Base-by-base conservation (phyloP, 1,284 basidiomycete genomes). In the Tylopilus sp. region DNA sequence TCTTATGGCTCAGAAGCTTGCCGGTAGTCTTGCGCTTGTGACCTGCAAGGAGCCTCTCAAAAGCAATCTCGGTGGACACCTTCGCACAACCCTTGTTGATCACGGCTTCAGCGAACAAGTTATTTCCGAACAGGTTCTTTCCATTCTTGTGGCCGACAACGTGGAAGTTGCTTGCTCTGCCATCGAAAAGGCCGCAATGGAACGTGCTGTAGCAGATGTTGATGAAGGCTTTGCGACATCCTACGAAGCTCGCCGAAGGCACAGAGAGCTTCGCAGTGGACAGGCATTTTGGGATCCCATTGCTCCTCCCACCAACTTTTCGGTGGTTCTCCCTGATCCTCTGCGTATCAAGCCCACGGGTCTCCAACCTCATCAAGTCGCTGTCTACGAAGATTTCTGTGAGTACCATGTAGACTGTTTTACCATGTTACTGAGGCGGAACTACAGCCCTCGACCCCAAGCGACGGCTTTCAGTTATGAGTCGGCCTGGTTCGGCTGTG, bases 41-140 rank as follows among this genome's bases (percentile, higher is more conserved):
- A 99, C 97, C 15, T 99, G 96, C 78, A 99, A 98, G 69, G 97
- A 99, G 65, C 96, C 97, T 1, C 72, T 99, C 52, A 88, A 94
- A 61, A 91, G 86, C 63, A 95, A 95, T 69, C 85, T 99, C 64
- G 84, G 89, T n/a, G 84, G 80, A 49, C 92, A 97, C 65, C 81
- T 98, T 36, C 86, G 94, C 23, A 81, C 85, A 41, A 80, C 86
- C 55, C 72, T 97, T 43, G 71, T 71, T 29, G 90, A 96, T 48
- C 89, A 92, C 63, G 94, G 94, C 35, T 96, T 95, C 66, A 83
- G 75, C 40, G 94, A 97, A 71, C 74, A 85, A 74, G 71, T 82
- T 62, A 75, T 84, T 21, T 76, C 82, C 6, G 88, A 91, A 41
- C 79, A 80, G 53, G 78, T 86, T 23, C 79, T 98, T 50, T 71